These are phyloP conservation scores for Scenedesmus sp. DNA, from an alignment of 163 green algal species.

Conservation along the genomic window DNA sequence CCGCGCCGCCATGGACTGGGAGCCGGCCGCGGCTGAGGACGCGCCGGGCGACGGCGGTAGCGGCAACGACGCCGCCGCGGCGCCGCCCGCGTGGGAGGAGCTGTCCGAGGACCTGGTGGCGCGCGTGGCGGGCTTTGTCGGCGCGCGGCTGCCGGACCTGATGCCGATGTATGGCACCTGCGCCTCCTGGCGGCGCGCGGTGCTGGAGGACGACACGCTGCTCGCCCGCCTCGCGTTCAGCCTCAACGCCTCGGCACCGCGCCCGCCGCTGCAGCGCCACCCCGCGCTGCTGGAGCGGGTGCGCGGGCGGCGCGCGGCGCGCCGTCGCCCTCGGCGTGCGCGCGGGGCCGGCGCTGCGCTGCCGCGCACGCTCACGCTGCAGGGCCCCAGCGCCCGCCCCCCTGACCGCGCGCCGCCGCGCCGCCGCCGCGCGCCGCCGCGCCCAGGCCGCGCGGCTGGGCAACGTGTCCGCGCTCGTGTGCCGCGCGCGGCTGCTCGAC, in stretches of 20 bases:
- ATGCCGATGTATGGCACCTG: not conserved
- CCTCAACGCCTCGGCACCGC: not conserved
- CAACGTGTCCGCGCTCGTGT: slow-evolving; percentile 46
- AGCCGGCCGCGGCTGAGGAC: not conserved
- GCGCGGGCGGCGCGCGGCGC: no score
- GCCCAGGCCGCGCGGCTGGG: slow-evolving; percentile 33
- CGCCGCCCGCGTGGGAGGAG: slow-evolving; percentile 8
- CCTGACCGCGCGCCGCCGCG: no score
- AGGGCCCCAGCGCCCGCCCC: no score
- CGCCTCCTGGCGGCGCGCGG: slow-evolving; percentile 31
- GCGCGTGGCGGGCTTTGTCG: slow-evolving; percentile 5
- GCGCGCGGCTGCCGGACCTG: not conserved
- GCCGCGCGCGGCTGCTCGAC: slow-evolving; percentile 42
- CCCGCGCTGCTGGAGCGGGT: slow-evolving; percentile 13
- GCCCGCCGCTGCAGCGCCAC: not conserved
- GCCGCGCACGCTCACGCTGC: no score
- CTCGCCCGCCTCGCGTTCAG: slow-evolving; percentile 21
- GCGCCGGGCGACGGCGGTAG: not conserved
- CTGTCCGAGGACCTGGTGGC: slow-evolving; percentile 11
- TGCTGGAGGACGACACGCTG: slow-evolving; percentile 44
- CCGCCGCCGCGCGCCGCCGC: not conserved
- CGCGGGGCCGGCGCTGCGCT: no score
- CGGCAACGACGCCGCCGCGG: not conserved
- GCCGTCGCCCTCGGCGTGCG: no score
- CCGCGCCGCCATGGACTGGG: not conserved